Evolutionary conservation across 495 filamentous ascomycete species (phyloP).

Genomic region (Aspergillus bridgeri): DNA sequence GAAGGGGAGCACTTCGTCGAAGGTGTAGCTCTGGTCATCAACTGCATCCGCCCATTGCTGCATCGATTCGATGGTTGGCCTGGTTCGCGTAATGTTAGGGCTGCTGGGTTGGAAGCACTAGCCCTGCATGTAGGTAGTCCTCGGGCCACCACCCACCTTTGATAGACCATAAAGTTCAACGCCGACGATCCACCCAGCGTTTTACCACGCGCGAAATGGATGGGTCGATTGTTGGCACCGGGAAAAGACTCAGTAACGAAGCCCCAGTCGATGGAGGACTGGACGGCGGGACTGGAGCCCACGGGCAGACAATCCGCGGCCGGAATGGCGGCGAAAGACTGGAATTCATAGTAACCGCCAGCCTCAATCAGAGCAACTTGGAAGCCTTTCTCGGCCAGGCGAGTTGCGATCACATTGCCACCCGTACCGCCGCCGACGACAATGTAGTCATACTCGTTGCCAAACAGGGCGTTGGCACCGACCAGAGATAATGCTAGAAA

Average conservation of each 20-base stretch:
- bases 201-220: constrained; percentile 36
- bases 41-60: constrained; percentile 56
- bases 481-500: constrained; percentile 8
- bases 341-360: constrained; percentile 51
- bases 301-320: constrained; percentile 18
- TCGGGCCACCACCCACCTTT: constrained; percentile 12
- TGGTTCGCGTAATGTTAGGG: neutral
- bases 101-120: neutral
- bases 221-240: constrained; percentile 26
- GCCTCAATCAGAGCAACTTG: constrained; percentile 53
- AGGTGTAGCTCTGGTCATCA: constrained; percentile 53
- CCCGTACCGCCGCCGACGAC: constrained; percentile 54
- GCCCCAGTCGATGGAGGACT: constrained; percentile 45
- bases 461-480: constrained; percentile 17
- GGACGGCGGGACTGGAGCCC: constrained; percentile 17
- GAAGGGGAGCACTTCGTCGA: constrained; percentile 48
- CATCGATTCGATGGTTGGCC: constrained; percentile 29
- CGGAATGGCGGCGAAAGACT: constrained; percentile 24
- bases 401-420: constrained; percentile 44
- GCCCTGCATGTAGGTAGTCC: no score
- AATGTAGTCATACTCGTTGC: constrained; percentile 47
- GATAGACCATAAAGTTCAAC: constrained; percentile 49
- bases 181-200: constrained; percentile 36
- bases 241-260: constrained; percentile 38
- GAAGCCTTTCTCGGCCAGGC: constrained; percentile 37